Evolutionary conservation across 148 eudicot species (phyloP).

Genomic region (Pharnaceum exiguum): DNA sequence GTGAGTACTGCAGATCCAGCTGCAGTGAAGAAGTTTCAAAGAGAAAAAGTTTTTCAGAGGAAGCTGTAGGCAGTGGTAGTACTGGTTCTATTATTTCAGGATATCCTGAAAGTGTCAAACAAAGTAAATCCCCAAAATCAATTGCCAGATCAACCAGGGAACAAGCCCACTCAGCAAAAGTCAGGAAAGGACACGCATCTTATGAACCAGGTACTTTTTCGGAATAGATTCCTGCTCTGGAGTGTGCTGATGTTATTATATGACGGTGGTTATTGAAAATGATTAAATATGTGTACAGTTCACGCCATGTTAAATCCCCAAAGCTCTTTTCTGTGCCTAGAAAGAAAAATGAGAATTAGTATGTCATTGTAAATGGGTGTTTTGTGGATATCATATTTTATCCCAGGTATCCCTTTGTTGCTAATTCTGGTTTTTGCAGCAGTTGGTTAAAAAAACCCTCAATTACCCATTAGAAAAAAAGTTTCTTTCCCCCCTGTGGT

Average conservation of each 20-base stretch:
- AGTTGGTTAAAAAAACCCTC: too few relatives aligned
- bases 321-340: too few relatives aligned
- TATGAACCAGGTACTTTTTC: constrained; percentile 49
- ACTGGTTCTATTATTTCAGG: constrained; percentile 30
- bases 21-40: constrained; percentile 27
- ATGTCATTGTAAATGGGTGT: too few relatives aligned
- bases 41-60: constrained; percentile 26
- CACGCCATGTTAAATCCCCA: too few relatives aligned
- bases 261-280: neutral
- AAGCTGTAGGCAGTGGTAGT: constrained; percentile 22
- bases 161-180: constrained; percentile 33
- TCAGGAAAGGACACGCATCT: constrained; percentile 32
- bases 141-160: constrained; percentile 38
- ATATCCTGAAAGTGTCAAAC: constrained; percentile 32
- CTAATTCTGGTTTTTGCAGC: too few relatives aligned
- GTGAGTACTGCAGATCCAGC: constrained; percentile 13
- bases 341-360: too few relatives aligned
- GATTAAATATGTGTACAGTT: too few relatives aligned
- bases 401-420: too few relatives aligned
- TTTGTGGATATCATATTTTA: too few relatives aligned
- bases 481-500: too few relatives aligned
- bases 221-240: neutral
- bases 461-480: too few relatives aligned
- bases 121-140: constrained; percentile 39
- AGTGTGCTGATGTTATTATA: neutral